phyloP scores from a whole-genome alignment of 2,329 filamentous ascomycete genomes.

The Geoglossum cookeanum region DNA sequence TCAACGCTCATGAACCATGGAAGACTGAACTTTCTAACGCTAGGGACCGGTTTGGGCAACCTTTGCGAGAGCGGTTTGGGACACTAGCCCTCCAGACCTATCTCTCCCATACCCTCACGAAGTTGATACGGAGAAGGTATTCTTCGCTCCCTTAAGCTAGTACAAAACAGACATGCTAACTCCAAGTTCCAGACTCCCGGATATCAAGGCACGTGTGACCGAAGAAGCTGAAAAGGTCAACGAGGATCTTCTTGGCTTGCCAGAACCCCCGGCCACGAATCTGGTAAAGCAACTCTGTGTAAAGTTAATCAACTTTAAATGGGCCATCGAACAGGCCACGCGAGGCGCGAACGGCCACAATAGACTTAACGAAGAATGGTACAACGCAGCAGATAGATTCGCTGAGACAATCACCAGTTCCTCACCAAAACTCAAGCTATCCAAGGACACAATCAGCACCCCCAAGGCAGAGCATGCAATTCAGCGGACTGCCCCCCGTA shows the following conservation, averaged over 20 bases:
- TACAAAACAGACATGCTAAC: background rate
- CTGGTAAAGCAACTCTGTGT: constrained; percentile 45
- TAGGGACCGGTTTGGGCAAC: constrained; percentile 21
- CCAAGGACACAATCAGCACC: too few species aligned
- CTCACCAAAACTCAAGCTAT: constrained; percentile 16
- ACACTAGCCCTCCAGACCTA: constrained; percentile 29
- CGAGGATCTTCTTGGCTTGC: constrained; percentile 35
- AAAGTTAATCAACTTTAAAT: constrained; percentile 38
- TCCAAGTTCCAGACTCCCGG: constrained; percentile 18
- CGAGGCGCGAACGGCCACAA: constrained; percentile 26
- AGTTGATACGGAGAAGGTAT: constrained; percentile 23
- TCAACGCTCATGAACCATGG: constrained; percentile 28
- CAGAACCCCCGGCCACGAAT: constrained; percentile 44
- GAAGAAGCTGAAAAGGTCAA: constrained; percentile 32
- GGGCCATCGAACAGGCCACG: constrained; percentile 33
- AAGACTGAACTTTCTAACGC: constrained; percentile 20
- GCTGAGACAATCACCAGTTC: constrained; percentile 26
- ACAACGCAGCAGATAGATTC: constrained; percentile 31
- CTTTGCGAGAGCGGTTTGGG: constrained; percentile 16
- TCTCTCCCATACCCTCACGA: constrained; percentile 29
- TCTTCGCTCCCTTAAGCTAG: background rate
- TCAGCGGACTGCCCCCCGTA: background rate
- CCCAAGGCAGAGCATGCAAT: background rate
- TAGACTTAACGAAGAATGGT: constrained; percentile 25
- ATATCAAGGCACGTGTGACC: constrained; percentile 25